These are phyloP conservation scores for Teunomyces kruisii DNA, from an alignment of 805 yeast species.

Conservation along the genomic window DNA sequence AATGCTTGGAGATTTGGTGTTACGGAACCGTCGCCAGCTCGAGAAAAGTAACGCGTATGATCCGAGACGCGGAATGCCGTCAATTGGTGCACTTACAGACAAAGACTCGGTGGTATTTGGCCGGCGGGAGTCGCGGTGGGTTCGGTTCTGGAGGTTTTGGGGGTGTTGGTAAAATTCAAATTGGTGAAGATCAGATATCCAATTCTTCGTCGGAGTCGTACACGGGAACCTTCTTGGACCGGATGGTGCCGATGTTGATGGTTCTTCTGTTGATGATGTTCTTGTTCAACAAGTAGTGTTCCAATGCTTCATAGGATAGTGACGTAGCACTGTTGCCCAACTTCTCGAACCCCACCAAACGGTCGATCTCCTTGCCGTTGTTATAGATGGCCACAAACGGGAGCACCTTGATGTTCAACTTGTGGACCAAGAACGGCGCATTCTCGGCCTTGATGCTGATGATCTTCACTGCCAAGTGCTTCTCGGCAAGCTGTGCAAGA, in stretches of 20 bases:
- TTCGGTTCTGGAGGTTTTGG: background rate
- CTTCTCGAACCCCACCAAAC: constrained; percentile 70
- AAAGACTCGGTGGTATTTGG: no score
- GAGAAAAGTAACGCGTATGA: background rate
- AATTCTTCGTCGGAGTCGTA: constrained; percentile 33
- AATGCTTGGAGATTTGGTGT: constrained; percentile 9
- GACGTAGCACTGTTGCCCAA: constrained; percentile 48
- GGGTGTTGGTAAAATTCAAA: background rate
- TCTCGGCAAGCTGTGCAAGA: constrained; percentile 46
- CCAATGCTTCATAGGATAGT: constrained; percentile 51
- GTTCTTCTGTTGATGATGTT: constrained; percentile 36
- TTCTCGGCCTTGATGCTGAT: constrained; percentile 56
- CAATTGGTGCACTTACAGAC: no score
- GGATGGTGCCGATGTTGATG: constrained; percentile 22
- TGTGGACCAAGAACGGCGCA: constrained; percentile 72
- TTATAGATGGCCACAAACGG: constrained; percentile 69
- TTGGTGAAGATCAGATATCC: constrained; percentile 3
- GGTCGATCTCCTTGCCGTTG: constrained; percentile 56
- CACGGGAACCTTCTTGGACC: constrained; percentile 4
- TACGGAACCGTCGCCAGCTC: constrained; percentile 6
- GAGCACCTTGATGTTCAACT: constrained; percentile 60
- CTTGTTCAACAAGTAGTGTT: constrained; percentile 23
- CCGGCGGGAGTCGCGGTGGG: background rate
- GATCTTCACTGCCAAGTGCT: constrained; percentile 56
- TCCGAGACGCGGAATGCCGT: no score